Evolutionary conservation across 2,329 filamentous ascomycete species (phyloP).

Genomic region (Xylaria sp.): DNA sequence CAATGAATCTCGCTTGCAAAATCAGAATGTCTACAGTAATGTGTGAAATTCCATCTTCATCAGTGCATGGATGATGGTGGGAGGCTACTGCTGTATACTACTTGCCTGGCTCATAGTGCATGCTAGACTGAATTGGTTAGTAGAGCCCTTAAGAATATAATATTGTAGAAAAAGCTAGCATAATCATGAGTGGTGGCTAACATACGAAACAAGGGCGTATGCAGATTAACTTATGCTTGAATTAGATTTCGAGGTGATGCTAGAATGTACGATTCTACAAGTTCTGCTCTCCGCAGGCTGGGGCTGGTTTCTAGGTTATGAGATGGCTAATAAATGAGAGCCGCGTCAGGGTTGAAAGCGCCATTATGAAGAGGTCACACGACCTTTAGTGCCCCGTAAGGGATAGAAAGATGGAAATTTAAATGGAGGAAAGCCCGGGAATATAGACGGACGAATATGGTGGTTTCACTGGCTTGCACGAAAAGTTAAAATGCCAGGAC

Average conservation of each 20-base stretch:
- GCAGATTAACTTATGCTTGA: too few species aligned
- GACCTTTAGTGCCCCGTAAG: slow-evolving; percentile 36
- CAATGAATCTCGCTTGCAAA: neutral
- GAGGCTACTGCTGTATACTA: neutral
- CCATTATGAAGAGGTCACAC: slow-evolving; percentile 37
- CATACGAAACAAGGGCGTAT: too few species aligned
- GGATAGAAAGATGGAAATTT: slow-evolving; percentile 30
- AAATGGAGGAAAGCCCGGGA: slow-evolving; percentile 27
- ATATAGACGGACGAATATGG: slow-evolving; percentile 23
- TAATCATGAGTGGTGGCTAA: neutral
- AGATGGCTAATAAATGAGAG: slow-evolving; percentile 30
- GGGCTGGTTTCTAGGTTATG: neutral
- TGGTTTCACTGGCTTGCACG: neutral
- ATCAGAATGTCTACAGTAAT: neutral
- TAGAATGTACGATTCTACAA: neutral
- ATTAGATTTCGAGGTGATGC: neutral
- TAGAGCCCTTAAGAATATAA: too few species aligned
- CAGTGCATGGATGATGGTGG: neutral
- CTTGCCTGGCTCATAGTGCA: neutral
- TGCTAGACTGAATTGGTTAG: neutral
- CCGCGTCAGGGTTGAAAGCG: slow-evolving; percentile 26
- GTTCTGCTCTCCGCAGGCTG: neutral
- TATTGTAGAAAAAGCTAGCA: neutral
- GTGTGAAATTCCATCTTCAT: neutral
- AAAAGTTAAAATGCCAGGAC: neutral